These are phyloP conservation scores for Crithidia sp. DNA, from an alignment of 208 protist genomes.

Conservation along the genomic window DNA sequence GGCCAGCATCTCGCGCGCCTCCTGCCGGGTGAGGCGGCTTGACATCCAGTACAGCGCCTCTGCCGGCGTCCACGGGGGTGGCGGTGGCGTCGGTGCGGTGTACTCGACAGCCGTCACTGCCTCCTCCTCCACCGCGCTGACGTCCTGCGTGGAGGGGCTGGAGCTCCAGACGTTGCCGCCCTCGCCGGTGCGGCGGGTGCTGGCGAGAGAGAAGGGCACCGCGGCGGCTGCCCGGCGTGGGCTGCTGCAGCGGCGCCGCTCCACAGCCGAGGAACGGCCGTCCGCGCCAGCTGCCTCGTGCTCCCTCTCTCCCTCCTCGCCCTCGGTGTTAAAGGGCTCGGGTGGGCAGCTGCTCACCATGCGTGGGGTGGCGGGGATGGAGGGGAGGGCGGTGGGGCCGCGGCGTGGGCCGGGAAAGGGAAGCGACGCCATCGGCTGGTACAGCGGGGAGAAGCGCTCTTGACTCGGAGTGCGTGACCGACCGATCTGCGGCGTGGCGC, in stretches of 20 bases:
- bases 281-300: background rate
- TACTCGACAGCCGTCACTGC: background rate
- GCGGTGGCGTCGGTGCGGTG: constrained; percentile 17
- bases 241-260: background rate
- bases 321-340: background rate
- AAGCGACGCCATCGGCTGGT: background rate
- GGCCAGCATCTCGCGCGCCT: constrained; percentile 77
- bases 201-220: background rate
- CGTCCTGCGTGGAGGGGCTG: background rate
- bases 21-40: constrained; percentile 67
- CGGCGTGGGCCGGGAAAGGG: background rate
- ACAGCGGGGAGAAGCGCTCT: background rate
- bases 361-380: background rate
- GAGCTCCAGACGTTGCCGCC: background rate
- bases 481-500: background rate
- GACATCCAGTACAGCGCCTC: constrained; percentile 47
- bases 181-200: background rate
- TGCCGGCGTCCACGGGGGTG: constrained; percentile 46
- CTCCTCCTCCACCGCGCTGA: background rate
- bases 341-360: background rate
- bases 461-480: constrained; percentile 1
- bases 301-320: background rate
- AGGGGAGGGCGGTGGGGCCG: constrained; percentile 1
- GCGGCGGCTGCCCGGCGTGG: background rate
- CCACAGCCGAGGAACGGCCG: too few species aligned